Evolutionary conservation across 2,329 filamentous ascomycete genomes (phyloP), one percentile per base, ranked within the genome.

Genomic region (Coccinonectria pachysandricola): DNA sequence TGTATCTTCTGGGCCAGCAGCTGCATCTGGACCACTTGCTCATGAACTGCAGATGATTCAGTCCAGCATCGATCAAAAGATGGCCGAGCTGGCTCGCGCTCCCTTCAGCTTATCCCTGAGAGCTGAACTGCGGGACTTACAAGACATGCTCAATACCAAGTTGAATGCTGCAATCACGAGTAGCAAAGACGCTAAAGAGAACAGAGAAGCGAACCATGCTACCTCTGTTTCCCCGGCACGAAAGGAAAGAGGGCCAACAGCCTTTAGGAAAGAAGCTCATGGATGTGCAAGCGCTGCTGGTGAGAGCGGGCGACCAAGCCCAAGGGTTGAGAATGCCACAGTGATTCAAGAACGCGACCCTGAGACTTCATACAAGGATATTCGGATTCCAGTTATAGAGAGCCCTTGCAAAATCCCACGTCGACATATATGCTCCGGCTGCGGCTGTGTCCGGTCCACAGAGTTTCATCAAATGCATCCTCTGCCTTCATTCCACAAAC

Each of bases 401-500:
- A 53, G 41, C 18, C 30, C 40, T 5, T 34, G 33, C 10, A 35
- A 31, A 12, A 28, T 29, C 8, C 26, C 39, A 15, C 37, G 36
- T 3, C 42, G 49, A 23, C 55, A 59, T 28, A 27, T 56, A 12
- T 61, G 57, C 30, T 51, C 50, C 3, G 42, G 42, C 15, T 61
- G 57, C 15, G 56, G 57, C 9, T 41, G 40, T 12, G 30, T 48
- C 12, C 52, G 57, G 12, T 60, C 57, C 3, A 23, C 28, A 6
- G 32, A 32, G 3, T 60, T 57, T 26, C 57, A 60, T 20, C 28
- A 37, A 4, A 50, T 46, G 11, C 48, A 56, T 28, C 54, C 56
- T 6, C 28, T 52, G 5, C 13, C 26, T 6, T 22, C 21, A 5
- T 39, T 30, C 5, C 30, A 41, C 14, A 46, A 35, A 13, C 35